Evolutionary conservation across 768 basidiomycete genomes (phyloP).

Genomic region (Suillus decipiens): DNA sequence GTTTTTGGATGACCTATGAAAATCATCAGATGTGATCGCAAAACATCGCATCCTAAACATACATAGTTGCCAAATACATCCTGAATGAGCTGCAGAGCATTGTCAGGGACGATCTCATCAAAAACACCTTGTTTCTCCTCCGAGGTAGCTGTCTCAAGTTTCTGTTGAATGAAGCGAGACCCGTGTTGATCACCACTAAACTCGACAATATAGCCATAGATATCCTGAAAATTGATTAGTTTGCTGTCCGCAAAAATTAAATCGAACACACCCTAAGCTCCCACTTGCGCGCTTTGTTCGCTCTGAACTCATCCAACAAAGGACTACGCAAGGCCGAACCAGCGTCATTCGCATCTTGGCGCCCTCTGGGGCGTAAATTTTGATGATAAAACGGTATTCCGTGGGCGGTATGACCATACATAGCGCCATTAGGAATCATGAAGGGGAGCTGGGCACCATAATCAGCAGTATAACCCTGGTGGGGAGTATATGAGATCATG

Average conservation of each 20-base stretch:
- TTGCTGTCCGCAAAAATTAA: background rate
- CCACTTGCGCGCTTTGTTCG: slow-evolving; percentile 80
- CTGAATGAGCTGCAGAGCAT: slow-evolving; percentile 75
- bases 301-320: slow-evolving; percentile 82
- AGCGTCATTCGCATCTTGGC: slow-evolving; percentile 40
- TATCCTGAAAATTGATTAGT: slow-evolving; percentile 57
- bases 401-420: slow-evolving; percentile 46
- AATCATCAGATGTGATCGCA: slow-evolving; percentile 15
- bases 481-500: slow-evolving; percentile 39
- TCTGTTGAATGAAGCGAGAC: slow-evolving; percentile 96
- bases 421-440: slow-evolving; percentile 43
- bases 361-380: slow-evolving; percentile 45
- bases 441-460: slow-evolving; percentile 49
- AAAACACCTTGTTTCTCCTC: slow-evolving; percentile 83
- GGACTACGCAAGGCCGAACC: slow-evolving; percentile 58
- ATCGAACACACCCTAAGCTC: slow-evolving; percentile 61
- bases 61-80: slow-evolving; percentile 98
- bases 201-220: slow-evolving; percentile 82
- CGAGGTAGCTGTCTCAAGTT: slow-evolving; percentile 70
- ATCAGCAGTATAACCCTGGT: slow-evolving; percentile 48
- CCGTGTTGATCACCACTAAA: slow-evolving; percentile 95
- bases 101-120: slow-evolving; percentile 82
- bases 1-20: slow-evolving; percentile 84
- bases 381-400: slow-evolving; percentile 41
- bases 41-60: slow-evolving; percentile 28